These are phyloP conservation scores for Rhododendron henanense DNA, from an alignment of 148 eudicot genomes.

Conservation along the genomic window DNA sequence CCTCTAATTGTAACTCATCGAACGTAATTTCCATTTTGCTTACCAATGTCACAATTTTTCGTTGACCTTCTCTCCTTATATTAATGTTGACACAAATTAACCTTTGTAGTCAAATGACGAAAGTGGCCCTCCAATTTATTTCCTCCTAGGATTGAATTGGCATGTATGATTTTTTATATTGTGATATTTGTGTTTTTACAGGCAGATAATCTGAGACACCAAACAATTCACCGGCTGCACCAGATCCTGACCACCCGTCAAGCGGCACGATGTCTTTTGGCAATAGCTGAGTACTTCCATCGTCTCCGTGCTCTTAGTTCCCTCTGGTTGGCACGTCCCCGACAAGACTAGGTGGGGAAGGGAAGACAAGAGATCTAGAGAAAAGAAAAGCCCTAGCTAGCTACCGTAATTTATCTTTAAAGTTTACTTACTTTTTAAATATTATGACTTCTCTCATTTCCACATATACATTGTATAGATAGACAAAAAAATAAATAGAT, in stretches of 20 bases:
- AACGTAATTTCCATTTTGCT: too few relatives aligned
- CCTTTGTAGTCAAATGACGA: background rate
- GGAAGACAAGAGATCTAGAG: background rate
- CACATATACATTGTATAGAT: conserved; percentile 18
- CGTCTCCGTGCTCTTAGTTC: conserved; percentile 96
- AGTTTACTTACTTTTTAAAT: conserved; percentile 3
- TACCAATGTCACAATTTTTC: background rate
- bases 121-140: background rate
- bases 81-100: background rate
- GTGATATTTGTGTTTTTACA: conserved; percentile 19
- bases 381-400: background rate
- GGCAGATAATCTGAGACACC: conserved; percentile 86
- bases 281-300: conserved; percentile 85
- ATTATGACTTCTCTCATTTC: background rate
- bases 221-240: conserved; percentile 63
- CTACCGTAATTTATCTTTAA: conserved; percentile 4
- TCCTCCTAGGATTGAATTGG: background rate
- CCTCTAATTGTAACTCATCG: too few relatives aligned
- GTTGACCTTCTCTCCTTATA: background rate
- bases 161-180: background rate
- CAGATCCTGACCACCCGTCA: conserved; percentile 75
- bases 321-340: conserved; percentile 78
- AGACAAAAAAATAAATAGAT: conserved; percentile 9
- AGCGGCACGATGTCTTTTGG: conserved; percentile 81
- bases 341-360: conserved; percentile 53